Conservation (phyloP, 192 early-diverging fungal species). For the Thoreauomyces humboldtii region DNA sequence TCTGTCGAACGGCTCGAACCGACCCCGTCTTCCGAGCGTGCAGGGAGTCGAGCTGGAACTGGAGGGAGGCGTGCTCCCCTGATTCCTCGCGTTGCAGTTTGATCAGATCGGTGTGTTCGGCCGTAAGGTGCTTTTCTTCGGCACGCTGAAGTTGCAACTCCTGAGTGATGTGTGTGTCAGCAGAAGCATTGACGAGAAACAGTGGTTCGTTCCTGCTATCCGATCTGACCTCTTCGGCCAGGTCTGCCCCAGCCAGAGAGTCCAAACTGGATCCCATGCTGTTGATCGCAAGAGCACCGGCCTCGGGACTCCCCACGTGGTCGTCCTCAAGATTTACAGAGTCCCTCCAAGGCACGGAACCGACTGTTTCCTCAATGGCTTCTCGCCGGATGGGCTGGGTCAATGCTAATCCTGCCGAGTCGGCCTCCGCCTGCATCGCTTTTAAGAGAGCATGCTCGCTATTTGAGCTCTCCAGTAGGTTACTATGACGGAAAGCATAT, state of each 20-base stretch:
- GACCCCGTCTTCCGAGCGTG: neutral
- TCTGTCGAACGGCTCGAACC: slow-evolving; percentile 9
- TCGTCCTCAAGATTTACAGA: neutral
- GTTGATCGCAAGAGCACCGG: neutral
- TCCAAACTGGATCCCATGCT: neutral
- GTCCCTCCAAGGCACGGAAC: neutral
- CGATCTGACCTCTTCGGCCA: neutral
- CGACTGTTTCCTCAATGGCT: neutral
- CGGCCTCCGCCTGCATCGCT: slow-evolving; percentile 7
- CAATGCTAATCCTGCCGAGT: neutral
- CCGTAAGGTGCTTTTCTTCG: slow-evolving; percentile 6
- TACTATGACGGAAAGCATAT: neutral
- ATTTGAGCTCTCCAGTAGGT: slow-evolving; percentile 1
- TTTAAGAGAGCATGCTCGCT: slow-evolving; percentile 16
- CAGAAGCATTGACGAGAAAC: no score
- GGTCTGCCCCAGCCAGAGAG: neutral
- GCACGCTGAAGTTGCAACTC: slow-evolving; percentile 5
- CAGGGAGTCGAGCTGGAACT: slow-evolving; percentile 26
- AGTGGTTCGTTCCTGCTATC: no score
- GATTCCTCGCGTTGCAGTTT: slow-evolving; percentile 18
- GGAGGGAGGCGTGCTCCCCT: slow-evolving; percentile 24
- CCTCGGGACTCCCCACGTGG: neutral
- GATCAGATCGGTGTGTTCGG: slow-evolving; percentile 5
- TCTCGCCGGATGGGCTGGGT: neutral
- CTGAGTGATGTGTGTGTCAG: neutral